phyloP scores from a whole-genome alignment of 345 rosid genomes.

The Rhizophora apiculata region DNA sequence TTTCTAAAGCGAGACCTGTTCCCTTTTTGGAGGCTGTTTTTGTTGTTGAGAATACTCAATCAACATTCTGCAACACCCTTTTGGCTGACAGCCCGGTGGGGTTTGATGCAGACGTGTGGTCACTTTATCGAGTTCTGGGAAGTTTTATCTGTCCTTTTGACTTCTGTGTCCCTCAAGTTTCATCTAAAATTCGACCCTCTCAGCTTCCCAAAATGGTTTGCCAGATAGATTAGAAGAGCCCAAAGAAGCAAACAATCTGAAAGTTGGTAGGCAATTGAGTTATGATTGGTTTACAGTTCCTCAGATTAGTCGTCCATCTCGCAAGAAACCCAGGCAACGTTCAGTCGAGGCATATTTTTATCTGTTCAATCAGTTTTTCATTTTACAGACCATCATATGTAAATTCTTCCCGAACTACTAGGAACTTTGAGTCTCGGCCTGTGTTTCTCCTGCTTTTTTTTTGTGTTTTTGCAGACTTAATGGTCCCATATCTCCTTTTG shows the following conservation, averaged over 20 bases:
- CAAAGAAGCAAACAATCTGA: slow-evolving; percentile 6
- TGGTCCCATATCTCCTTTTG: too few relatives aligned
- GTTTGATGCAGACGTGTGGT: slow-evolving; percentile 27
- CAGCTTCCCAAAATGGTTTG: slow-evolving; percentile 4
- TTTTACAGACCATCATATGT: too few relatives aligned
- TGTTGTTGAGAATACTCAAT: not conserved
- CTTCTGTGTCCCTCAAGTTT: slow-evolving; percentile 23
- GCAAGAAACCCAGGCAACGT: slow-evolving; percentile 14
- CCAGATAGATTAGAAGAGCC: not conserved
- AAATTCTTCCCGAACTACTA: too few relatives aligned
- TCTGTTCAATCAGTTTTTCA: not conserved
- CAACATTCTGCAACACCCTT: not conserved
- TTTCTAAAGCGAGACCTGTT: not conserved
- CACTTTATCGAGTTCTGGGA: slow-evolving; percentile 18
- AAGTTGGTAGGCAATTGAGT: slow-evolving; percentile 7
- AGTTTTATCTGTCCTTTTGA: slow-evolving; percentile 5
- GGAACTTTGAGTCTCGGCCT: too few relatives aligned
- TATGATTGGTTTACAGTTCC: slow-evolving; percentile 20
- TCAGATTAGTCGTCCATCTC: too few relatives aligned
- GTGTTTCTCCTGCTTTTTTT: too few relatives aligned
- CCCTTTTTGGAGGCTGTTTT: slow-evolving; percentile 5
- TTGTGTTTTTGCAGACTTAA: too few relatives aligned
- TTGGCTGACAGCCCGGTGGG: not conserved
- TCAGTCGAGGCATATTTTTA: not conserved
- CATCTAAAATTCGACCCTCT: not conserved